Evolutionary conservation across 805 yeast genomes (phyloP), one percentile per base, ranked within the genome.

Genomic region (Tetrapisispora iriomotensis): DNA sequence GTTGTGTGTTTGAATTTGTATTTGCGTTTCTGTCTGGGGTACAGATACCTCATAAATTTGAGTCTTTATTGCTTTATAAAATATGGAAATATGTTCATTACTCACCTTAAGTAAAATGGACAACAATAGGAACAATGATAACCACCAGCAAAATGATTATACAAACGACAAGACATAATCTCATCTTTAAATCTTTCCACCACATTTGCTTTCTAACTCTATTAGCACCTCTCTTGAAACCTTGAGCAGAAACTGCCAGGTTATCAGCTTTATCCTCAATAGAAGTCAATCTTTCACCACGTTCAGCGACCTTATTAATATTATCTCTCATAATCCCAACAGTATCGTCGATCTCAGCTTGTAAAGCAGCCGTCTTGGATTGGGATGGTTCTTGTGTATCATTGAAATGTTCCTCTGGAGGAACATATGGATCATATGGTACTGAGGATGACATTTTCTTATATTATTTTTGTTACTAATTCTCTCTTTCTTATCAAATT

Each of bases 261-360:
- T 83, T 85, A 55, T 86, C 94, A 10, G 96, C 88, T 59, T 86
- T 83, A 59, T 83, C 90, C 56, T 88, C 95, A 51, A 90, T 78
- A 36, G 85, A 78, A 50, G 88, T 95, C 48, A 90, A 72, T 48
- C 94, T 78, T 57, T 90, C 95, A 46, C 96, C 96, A 63, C 73
- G 72, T 61, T 87, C 94, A 28, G 94, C 92, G 32, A 88, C 95
- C 57, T 85, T 84, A 67, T 85, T 85, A 66, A 90, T 84, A 69
- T 90, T 90, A 56, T 90, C 94, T 64, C 96, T 75, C 97, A 90
- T 90, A 60, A 87, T 82, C n/a, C 94, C 96, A 34, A 92, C 96
- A n/a, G 97, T 87, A 57, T 85, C 95, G 62, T 84, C 90, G 59
- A 85, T 83, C 71, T 84, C 90, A 30, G 88, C 85, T 61, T 82